Percentiles rank a stretch among this genome's conserved stretches.
These are phyloP conservation scores for Chenopodium berlandieri DNA, from an alignment of 148 eudicot species.

Conservation along the genomic window DNA sequence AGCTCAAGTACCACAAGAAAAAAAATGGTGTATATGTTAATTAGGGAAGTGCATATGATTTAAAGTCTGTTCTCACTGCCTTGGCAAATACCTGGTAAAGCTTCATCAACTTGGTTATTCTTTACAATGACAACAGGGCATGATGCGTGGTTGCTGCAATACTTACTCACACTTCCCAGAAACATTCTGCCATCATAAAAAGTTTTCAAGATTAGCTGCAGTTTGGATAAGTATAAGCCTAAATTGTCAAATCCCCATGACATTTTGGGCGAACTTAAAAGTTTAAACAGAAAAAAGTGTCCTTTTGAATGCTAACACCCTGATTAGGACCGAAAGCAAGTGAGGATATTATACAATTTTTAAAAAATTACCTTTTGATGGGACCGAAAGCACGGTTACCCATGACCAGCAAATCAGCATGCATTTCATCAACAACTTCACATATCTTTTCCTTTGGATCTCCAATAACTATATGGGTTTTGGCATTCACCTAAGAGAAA, in stretches of 20 bases:
- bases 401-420: slow-evolving; percentile 70
- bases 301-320: neutral
- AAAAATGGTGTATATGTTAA: too few relatives aligned
- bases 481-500: slow-evolving; percentile 37
- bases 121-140: slow-evolving; percentile 77
- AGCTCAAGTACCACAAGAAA: too few relatives aligned
- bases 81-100: slow-evolving; percentile 35
- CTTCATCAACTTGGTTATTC: slow-evolving; percentile 28
- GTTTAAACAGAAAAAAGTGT: neutral
- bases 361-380: slow-evolving; percentile 52
- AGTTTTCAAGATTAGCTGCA: slow-evolving; percentile 7
- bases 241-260: neutral
- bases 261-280: neutral
- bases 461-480: slow-evolving; percentile 50
- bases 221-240: neutral
- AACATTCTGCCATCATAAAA: slow-evolving; percentile 52
- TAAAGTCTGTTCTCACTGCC: neutral
- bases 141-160: slow-evolving; percentile 68
- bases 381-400: slow-evolving; percentile 67
- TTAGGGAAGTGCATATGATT: neutral
- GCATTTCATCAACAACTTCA: slow-evolving; percentile 50
- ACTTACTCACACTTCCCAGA: slow-evolving; percentile 86
- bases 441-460: slow-evolving; percentile 68
- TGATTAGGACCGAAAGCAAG: neutral
- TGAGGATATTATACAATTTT: neutral